Evolutionary conservation across 2,329 filamentous ascomycete species (phyloP).

Genomic region (Cyanodermella asteris): DNA sequence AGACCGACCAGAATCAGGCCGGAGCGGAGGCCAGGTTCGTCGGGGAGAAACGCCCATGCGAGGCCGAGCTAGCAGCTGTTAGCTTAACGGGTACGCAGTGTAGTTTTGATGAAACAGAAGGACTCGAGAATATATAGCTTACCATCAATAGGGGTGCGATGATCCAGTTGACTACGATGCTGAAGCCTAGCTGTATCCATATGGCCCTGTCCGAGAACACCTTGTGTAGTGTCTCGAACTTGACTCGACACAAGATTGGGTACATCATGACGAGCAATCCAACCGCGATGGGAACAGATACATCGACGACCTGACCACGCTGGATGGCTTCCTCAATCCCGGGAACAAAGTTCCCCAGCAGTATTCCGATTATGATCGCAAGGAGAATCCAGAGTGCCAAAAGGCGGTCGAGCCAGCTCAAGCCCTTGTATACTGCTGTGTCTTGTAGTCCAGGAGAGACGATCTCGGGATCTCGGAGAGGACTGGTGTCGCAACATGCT

Average conservation of each 20-base stretch:
- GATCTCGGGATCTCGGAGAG: too few species aligned
- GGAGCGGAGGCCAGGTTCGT: slow-evolving; percentile 33
- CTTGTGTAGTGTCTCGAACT: slow-evolving; percentile 51
- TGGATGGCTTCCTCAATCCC: slow-evolving; percentile 39
- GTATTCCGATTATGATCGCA: slow-evolving; percentile 53
- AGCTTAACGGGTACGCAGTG: background rate
- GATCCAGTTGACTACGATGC: slow-evolving; percentile 61
- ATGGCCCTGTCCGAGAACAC: slow-evolving; percentile 38
- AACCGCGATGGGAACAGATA: slow-evolving; percentile 49
- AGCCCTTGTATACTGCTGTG: slow-evolving; percentile 17
- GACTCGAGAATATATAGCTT: background rate
- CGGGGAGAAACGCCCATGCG: slow-evolving; percentile 46
- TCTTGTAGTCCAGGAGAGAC: too few species aligned
- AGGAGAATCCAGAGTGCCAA: slow-evolving; percentile 55
- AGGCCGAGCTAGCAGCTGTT: slow-evolving; percentile 29
- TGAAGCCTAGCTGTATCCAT: slow-evolving; percentile 64
- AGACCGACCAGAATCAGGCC: slow-evolving; percentile 67
- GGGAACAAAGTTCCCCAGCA: slow-evolving; percentile 55
- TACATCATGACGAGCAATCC: slow-evolving; percentile 87
- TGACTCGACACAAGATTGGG: slow-evolving; percentile 71
- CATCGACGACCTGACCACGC: slow-evolving; percentile 48
- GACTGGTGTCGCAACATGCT: too few species aligned
- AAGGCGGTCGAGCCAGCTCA: slow-evolving; percentile 39
- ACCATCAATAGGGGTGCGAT: slow-evolving; percentile 59
- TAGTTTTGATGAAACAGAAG: background rate